Evolutionary conservation across 495 filamentous ascomycete genomes (phyloP), one percentile per base, ranked within the genome.

Genomic region (Tuber microsphaerosporum): DNA sequence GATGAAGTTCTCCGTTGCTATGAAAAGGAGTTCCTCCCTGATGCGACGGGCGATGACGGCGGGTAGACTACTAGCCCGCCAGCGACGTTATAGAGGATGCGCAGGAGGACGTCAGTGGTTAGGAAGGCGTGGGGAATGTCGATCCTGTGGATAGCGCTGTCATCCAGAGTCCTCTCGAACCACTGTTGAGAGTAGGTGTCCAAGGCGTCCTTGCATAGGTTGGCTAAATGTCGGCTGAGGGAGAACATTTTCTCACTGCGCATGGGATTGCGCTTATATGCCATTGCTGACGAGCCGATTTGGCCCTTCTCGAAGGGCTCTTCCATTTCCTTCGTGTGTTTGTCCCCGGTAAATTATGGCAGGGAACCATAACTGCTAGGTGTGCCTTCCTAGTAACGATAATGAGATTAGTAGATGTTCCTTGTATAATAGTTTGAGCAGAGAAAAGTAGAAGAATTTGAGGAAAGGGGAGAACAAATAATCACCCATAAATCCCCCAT

Each of bases 251-350:
- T 88, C 85, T 99, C 95, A 61, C 87, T 92, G 65, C 94, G 90
- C 92, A 97, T 97, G 22, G 92, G 92, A 84, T 97, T 97, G 71
- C 91, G 87, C 86, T 97, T 97, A 86, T 95, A 98, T 14, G 93
- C 93, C 92, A 92, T 90, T 8, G 87, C 87, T 43, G 82, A 84
- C 14, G 80, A 83, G 46, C 89, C 90, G 56, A 93, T 92, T 80
- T 93, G 91, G 76, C 87, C 86, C 76, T 88, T 91, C 85, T 97
- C 94, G 74, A 96, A 95, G 2, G 94, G 94, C 86, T 97, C 94
- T 84, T 98, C 94, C 77, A 97, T 86, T 85, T 95, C 91, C 86
- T 95, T 93, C 72, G 88, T 86, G n/a, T 37, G 34, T 37, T 37
- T 37, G 34, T 37, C 34, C 34, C 34, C 34, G 1, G 34, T 2